Conservation (phyloP, 352 stramenopile species). For the Globisporangium perplexum region DNA sequence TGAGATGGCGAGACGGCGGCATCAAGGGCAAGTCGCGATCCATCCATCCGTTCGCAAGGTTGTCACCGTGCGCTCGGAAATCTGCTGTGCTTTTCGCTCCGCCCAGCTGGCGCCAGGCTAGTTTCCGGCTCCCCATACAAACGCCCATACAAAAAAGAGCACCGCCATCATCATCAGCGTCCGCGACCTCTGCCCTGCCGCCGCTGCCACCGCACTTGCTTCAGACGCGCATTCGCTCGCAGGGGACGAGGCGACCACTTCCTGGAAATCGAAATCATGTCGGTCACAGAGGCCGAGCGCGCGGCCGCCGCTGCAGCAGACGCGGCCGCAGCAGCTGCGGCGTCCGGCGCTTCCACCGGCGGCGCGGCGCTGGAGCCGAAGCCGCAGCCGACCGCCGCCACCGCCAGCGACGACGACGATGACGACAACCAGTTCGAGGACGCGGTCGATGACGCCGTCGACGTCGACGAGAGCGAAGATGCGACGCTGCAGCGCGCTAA, state of each 20-base stretch:
- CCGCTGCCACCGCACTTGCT: background rate
- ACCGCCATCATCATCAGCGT: too few species aligned
- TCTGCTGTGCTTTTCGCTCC: background rate
- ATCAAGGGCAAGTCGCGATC: too few species aligned
- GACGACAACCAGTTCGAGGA: slow-evolving; percentile 12
- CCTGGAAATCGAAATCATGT: too few species aligned
- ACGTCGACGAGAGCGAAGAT: background rate
- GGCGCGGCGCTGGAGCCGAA: background rate
- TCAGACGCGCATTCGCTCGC: background rate
- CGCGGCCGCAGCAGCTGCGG: background rate
- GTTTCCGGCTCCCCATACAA: background rate
- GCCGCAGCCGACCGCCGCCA: background rate
- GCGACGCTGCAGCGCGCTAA: slow-evolving; percentile 1
- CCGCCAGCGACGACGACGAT: background rate
- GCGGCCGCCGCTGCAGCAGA: background rate
- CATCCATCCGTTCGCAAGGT: too few species aligned
- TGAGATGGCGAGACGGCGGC: too few species aligned
- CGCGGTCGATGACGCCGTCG: background rate
- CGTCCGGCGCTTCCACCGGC: background rate
- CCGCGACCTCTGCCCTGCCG: background rate
- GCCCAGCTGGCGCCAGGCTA: background rate
- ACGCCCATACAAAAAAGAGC: background rate
- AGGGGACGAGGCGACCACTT: too few species aligned
- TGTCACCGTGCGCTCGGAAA: too few species aligned
- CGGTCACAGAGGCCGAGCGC: background rate